phyloP scores from a whole-genome alignment of 306 rosid species.

The Sechiopsis laciniata region DNA sequence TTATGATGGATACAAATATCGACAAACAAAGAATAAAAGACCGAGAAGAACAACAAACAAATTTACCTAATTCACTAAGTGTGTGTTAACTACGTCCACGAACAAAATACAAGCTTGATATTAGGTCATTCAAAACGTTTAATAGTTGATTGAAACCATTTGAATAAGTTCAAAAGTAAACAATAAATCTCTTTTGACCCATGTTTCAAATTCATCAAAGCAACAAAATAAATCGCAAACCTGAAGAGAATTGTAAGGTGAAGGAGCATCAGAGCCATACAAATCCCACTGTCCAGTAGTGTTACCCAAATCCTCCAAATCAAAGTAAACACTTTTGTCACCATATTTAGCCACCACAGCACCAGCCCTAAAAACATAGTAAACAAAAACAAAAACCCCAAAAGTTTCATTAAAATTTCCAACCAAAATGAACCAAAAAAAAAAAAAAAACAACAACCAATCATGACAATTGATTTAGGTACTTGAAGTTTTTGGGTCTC shows the following conservation, averaged over 20 bases:
- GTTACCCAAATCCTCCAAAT: conserved; percentile 88
- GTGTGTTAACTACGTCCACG: too few relatives aligned
- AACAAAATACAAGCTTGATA: too few relatives aligned
- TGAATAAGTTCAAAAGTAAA: too few relatives aligned
- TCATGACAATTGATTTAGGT: neutral
- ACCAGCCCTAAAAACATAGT: conserved; percentile 40
- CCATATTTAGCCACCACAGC: conserved; percentile 89
- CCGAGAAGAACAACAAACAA: too few relatives aligned
- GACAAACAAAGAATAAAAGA: too few relatives aligned
- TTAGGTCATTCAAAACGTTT: too few relatives aligned
- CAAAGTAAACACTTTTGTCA: conserved; percentile 90
- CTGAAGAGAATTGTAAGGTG: conserved; percentile 97
- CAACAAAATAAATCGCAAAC: conserved; percentile 21
- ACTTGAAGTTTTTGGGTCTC: conserved; percentile 54
- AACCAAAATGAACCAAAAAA: neutral
- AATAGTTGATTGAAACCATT: too few relatives aligned
- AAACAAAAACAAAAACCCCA: neutral
- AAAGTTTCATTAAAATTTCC: neutral
- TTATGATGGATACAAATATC: too few relatives aligned
- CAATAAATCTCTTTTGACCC: too few relatives aligned
- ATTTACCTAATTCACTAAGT: too few relatives aligned
- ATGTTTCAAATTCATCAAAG: neutral
- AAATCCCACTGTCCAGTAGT: conserved; percentile 97
- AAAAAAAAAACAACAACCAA: too few relatives aligned
- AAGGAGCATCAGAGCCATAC: conserved; percentile 94